These are phyloP conservation scores for Elongisporangium prolatum DNA, from an alignment of 352 stramenopile genomes.

Conservation along the genomic window DNA sequence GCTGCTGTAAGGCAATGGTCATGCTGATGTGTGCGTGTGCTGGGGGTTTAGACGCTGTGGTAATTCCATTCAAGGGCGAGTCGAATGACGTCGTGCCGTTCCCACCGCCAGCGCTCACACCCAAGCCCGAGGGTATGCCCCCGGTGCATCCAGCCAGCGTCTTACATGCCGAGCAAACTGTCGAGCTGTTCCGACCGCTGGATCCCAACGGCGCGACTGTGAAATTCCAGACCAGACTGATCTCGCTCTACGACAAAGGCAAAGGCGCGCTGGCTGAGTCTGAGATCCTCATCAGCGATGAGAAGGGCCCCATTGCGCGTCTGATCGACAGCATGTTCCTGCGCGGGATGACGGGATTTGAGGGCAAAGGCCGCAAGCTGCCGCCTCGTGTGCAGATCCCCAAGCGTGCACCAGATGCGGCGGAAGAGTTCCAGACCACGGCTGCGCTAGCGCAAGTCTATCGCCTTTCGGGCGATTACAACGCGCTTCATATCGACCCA, in stretches of 20 bases:
- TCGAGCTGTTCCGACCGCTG: conserved; percentile 53
- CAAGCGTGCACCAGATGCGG: conserved; percentile 35
- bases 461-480: conserved; percentile 89
- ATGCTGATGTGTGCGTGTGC: neutral
- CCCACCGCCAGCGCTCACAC: conserved; percentile 39
- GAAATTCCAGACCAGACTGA: conserved; percentile 32
- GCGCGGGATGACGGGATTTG: conserved; percentile 44
- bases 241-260: conserved; percentile 59
- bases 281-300: conserved; percentile 45
- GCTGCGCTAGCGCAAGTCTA: conserved; percentile 75
- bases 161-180: conserved; percentile 55
- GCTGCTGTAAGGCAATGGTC: neutral
- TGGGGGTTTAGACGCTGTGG: conserved; percentile 53
- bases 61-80: conserved; percentile 66
- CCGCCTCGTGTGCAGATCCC: conserved; percentile 50
- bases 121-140: conserved; percentile 43
- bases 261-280: conserved; percentile 51
- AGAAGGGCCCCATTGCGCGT: conserved; percentile 31
- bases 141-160: conserved; percentile 49
- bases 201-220: conserved; percentile 31
- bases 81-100: conserved; percentile 70
- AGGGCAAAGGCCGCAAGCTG: conserved; percentile 37
- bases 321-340: conserved; percentile 56
- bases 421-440: conserved; percentile 34
- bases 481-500: conserved; percentile 86